These are phyloP conservation scores for Pestalotiopsis sp. DNA, from an alignment of 2,329 filamentous ascomycete genomes.

Conservation along the genomic window DNA sequence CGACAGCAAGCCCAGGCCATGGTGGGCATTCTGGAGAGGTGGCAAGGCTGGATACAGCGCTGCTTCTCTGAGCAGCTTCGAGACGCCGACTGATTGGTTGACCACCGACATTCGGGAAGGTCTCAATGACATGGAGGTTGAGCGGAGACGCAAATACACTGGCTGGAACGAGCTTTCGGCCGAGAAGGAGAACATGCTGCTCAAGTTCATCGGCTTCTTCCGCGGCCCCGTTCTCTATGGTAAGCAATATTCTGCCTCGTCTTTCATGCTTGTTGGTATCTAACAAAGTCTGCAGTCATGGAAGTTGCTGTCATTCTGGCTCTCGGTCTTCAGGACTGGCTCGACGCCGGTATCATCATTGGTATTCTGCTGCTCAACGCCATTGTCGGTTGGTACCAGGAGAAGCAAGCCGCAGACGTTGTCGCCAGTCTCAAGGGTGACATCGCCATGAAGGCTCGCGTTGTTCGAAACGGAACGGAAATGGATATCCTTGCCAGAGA, in stretches of 20 bases:
- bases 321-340: conserved; percentile 73
- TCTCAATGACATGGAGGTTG: conserved; percentile 62
- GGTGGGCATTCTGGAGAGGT: conserved; percentile 40
- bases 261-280: not conserved
- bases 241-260: conserved; percentile 40
- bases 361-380: conserved; percentile 74
- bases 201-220: conserved; percentile 78
- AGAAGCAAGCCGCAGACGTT: conserved; percentile 76
- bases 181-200: conserved; percentile 76
- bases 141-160: conserved; percentile 64
- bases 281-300: conserved; percentile 56
- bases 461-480: conserved; percentile 68
- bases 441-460: conserved; percentile 72
- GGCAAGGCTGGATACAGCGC: conserved; percentile 27
- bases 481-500: conserved; percentile 70
- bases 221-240: conserved; percentile 75
- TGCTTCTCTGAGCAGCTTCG: conserved; percentile 34
- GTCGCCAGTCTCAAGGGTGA: conserved; percentile 73
- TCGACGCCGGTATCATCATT: conserved; percentile 75
- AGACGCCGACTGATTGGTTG: conserved; percentile 69
- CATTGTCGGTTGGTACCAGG: conserved; percentile 76
- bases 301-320: conserved; percentile 73
- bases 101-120: conserved; percentile 69
- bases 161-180: conserved; percentile 74
- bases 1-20: conserved; percentile 29